Evolutionary conservation across 108 stramenopile species (phyloP), one percentile per base, ranked within the genome.

Genomic region (Pseudonitzschia pungens): DNA sequence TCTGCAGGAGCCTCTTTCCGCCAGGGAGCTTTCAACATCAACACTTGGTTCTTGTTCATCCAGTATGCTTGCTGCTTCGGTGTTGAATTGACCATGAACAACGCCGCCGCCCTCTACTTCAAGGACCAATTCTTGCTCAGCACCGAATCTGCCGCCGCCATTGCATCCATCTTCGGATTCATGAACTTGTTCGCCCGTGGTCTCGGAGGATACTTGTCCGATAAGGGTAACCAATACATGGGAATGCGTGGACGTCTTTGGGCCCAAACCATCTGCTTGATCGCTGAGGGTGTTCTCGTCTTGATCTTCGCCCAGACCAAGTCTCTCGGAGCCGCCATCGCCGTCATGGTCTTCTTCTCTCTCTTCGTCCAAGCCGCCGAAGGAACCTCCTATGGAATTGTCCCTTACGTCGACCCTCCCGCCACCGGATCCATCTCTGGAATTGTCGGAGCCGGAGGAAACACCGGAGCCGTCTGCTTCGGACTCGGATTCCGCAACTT

Each of bases 31-130:
- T 33, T 86, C 45, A 93, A 96, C 81, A 40, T 89, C 53, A 96
- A 94, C 78, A 92, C 96, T 0, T 97, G 94, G 94, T 24, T 97
- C 29, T 74, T 97, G 59, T 88, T 88, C 82, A 41, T 93, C 52
- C 93, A 95, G 72, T 97, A 97, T 76, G 94, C 87, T 0, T 86
- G 85, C 75, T 96, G 93, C 89, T 95, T 97, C 73, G 96, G 96
- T 36, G 92, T 96, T 9, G 96, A 97, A 76, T 81, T 97, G 44
- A 93, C 92, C 71, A 88, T 93, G 87, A 90, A 91, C 87, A 95
- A 96, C 76, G 92, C 87, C 40, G 90, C 91, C 31, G 92, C 94
- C 20, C 59, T 79, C 0, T 97, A 96, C 83, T 97, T 97, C 68
- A 73, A 72, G 56, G 86, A 94, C 68, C 75, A 79, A 54, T 93